Evolutionary conservation across 805 yeast genomes (phyloP), one percentile per base, ranked within the genome.

Genomic region (Cyberlindnera galapagoensis): DNA sequence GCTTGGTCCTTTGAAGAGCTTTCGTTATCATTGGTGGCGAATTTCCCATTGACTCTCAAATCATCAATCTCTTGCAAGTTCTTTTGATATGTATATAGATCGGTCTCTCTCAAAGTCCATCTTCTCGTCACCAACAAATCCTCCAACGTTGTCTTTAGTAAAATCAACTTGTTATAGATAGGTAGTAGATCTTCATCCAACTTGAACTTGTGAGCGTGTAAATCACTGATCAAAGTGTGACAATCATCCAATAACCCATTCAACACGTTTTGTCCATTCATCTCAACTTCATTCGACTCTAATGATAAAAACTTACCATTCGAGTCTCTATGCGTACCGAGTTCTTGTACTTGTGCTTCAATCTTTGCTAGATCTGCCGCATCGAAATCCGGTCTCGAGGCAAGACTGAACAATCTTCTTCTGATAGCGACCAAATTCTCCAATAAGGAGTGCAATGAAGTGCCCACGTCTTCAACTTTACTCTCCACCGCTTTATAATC

Each of bases 101-200:
- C 99, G 0, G 98, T 92, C 51, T 88, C 95, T 51, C 99, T 75
- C 62, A 92, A 65, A 3, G 97, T 90, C 99, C 99, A 92, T 56
- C 98, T 74, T 58, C 96, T 78, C 3, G 98, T 92, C 27, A 92
- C 76, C 47, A 90, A 67, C 41, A 92, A 63, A 44, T 84, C 85
- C 46, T 85, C 95, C 39, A 92, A 67, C 13, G 79, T 78, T 16
- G 74, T 67, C 54, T 86, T 84, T 45, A 86, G 67, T 27, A 69
- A 73, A 19, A 72, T 62, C 43, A 92, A 63, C 37, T 73, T 67
- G 30, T 72, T 67, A 58, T 83, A 88, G 18, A 82, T 65, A 12
- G 73, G 73, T 30, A 65, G 62, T 34, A 83, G 66, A 31, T 67
- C 58, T 9, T 71, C 63, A 44, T 71, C 78, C 26, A 71, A 56